Evolutionary conservation across 768 basidiomycete species (phyloP).

Genomic region (Kwoniella mangroviensis): DNA sequence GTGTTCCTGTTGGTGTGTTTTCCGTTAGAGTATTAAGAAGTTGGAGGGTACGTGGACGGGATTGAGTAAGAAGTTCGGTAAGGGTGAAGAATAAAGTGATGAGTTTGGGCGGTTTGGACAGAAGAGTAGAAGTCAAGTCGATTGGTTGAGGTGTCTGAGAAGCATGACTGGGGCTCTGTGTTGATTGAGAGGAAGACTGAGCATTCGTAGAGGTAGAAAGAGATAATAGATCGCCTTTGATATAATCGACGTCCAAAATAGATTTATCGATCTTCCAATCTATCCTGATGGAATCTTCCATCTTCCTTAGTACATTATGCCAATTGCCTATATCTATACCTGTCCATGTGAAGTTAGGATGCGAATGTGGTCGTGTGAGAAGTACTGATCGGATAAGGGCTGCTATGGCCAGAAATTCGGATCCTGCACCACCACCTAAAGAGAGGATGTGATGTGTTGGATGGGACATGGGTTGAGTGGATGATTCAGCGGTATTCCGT

Average conservation of each 20-base stretch:
- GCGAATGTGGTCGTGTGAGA: slow-evolving; percentile 13
- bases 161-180: neutral
- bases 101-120: slow-evolving; percentile 30
- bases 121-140: slow-evolving; percentile 14
- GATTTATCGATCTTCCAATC: slow-evolving; percentile 22
- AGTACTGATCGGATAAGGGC: slow-evolving; percentile 28
- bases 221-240: slow-evolving; percentile 30
- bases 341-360: slow-evolving; percentile 29
- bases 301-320: slow-evolving; percentile 25
- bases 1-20: slow-evolving; percentile 30
- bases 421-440: slow-evolving; percentile 56
- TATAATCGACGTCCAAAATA: slow-evolving; percentile 19
- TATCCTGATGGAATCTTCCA: slow-evolving; percentile 16
- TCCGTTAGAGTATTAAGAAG: slow-evolving; percentile 38
- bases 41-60: slow-evolving; percentile 42
- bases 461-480: neutral
- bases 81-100: slow-evolving; percentile 56
- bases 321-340: slow-evolving; percentile 55
- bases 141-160: neutral
- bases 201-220: neutral
- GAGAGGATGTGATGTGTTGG: slow-evolving; percentile 40
- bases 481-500: neutral
- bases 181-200: neutral
- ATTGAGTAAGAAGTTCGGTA: slow-evolving; percentile 55
- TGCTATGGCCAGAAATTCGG: slow-evolving; percentile 49